Conservation (phyloP, 2,329 filamentous ascomycete genomes). For the Lizonia empirigonia region DNA sequence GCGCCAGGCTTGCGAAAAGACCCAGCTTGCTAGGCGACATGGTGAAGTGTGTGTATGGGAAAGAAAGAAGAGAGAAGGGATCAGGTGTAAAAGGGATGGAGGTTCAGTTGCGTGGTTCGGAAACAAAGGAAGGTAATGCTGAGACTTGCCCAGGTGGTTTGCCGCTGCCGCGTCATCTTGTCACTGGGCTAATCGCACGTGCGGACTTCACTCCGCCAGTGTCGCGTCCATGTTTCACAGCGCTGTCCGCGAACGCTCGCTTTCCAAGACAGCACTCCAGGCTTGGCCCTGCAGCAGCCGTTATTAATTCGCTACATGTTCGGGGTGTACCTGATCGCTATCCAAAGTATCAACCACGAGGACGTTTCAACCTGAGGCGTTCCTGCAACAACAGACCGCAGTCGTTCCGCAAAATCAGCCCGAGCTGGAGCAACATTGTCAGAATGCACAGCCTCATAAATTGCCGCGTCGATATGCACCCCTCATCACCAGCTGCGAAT, state of each 20-base stretch:
- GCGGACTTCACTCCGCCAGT: conserved; percentile 10
- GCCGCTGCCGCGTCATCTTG: conserved; percentile 26
- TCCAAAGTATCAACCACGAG: too few species aligned
- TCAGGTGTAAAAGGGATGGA: conserved; percentile 19
- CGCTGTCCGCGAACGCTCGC: conserved; percentile 4
- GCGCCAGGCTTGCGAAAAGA: conserved; percentile 44
- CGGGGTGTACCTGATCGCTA: too few species aligned
- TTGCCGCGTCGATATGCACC: too few species aligned
- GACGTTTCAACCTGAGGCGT: not conserved
- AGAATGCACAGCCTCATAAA: too few species aligned
- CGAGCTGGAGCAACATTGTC: not conserved
- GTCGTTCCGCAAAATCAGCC: not conserved
- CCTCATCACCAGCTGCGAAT: too few species aligned
- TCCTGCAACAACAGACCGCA: not conserved
- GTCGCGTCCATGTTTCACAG: conserved; percentile 17
- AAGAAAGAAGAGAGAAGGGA: conserved; percentile 16
- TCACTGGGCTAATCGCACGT: conserved; percentile 1
- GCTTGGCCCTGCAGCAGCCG: not conserved
- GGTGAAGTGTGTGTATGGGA: conserved; percentile 21
- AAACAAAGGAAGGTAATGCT: conserved; percentile 20
- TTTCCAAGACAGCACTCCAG: conserved; percentile 5
- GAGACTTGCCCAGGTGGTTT: conserved; percentile 16
- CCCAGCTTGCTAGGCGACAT: conserved; percentile 44
- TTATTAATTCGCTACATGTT: too few species aligned
- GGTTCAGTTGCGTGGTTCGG: conserved; percentile 16